Evolutionary conservation across 106 monocot genomes (phyloP).

Genomic region (Dioscorea alata): DNA sequence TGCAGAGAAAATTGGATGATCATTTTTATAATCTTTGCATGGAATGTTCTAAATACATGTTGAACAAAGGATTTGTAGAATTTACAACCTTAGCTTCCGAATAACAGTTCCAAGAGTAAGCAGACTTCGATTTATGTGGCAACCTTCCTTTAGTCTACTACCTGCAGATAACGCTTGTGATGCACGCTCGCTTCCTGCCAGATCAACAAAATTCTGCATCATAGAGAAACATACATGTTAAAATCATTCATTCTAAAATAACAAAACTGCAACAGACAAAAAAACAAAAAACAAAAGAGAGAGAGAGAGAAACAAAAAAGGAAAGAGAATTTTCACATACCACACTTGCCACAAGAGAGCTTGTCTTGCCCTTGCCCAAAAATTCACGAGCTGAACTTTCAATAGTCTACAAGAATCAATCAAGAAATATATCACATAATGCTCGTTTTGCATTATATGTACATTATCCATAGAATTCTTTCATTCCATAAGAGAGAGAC

Average conservation of each 20-base stretch:
- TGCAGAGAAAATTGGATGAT: no score
- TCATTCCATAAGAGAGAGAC: slow-evolving; percentile 6
- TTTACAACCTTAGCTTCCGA: slow-evolving; percentile 82
- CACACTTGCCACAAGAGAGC: slow-evolving; percentile 79
- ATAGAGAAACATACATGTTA: no score
- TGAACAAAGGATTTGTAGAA: not conserved
- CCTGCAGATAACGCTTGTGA: slow-evolving; percentile 88
- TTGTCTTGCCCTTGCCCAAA: slow-evolving; percentile 65
- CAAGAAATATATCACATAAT: no score
- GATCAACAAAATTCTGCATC: slow-evolving; percentile 91
- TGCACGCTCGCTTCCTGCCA: slow-evolving; percentile 97
- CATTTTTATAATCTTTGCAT: no score
- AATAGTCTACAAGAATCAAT: slow-evolving; percentile 58
- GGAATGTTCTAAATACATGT: not conserved
- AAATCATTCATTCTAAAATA: no score
- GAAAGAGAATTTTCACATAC: slow-evolving; percentile 33
- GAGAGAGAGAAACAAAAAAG: not conserved
- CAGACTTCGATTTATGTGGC: slow-evolving; percentile 94
- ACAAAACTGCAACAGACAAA: no score
- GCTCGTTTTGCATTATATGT: no score
- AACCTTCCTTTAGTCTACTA: slow-evolving; percentile 87
- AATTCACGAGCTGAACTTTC: slow-evolving; percentile 95
- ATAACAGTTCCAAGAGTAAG: slow-evolving; percentile 97
- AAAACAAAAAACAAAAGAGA: not conserved
- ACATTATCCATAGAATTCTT: no score